phyloP scores from a whole-genome alignment of 768 basidiomycete genomes.

The Naganishia kalamii region DNA sequence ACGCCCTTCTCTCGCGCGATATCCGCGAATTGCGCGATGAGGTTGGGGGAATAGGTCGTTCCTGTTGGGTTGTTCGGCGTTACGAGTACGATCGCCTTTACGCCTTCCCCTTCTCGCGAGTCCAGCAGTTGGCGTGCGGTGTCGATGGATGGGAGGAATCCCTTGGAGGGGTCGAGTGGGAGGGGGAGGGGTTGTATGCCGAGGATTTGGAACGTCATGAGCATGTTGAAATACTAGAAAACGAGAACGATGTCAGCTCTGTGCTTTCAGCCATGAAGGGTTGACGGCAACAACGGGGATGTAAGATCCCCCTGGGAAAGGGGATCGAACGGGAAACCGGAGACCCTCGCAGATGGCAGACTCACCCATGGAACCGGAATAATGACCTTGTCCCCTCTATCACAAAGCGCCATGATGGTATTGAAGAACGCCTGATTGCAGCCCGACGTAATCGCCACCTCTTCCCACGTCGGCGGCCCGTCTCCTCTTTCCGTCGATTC shows the following conservation, averaged over 20 bases:
- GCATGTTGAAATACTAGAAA: conserved; percentile 51
- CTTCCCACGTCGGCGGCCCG: conserved; percentile 53
- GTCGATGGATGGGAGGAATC: conserved; percentile 59
- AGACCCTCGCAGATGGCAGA: too few relatives aligned
- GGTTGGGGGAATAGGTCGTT: conserved; percentile 57
- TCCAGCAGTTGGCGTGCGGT: conserved; percentile 47
- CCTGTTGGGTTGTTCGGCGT: conserved; percentile 55
- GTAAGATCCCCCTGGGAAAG: too few relatives aligned
- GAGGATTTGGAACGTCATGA: conserved; percentile 63
- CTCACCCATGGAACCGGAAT: conserved; percentile 64
- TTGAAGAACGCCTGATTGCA: conserved; percentile 69
- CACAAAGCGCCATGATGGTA: conserved; percentile 60
- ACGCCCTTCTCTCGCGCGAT: conserved; percentile 56
- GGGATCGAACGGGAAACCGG: background rate
- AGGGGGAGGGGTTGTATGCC: conserved; percentile 59
- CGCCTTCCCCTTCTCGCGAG: conserved; percentile 7
- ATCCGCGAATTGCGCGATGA: conserved; percentile 57
- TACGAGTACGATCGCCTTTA: conserved; percentile 56
- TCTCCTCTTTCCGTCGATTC: background rate
- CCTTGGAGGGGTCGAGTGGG: conserved; percentile 52
- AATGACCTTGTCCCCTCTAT: conserved; percentile 64
- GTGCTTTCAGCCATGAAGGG: too few relatives aligned
- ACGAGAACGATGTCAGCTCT: background rate
- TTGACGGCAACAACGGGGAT: too few relatives aligned
- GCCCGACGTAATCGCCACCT: conserved; percentile 65